A percentile compares a stretch with the other conserved stretches of the same genome.
phyloP scores from a whole-genome alignment of 2,329 filamentous ascomycete species.

The Drechslerella dactyloides region DNA sequence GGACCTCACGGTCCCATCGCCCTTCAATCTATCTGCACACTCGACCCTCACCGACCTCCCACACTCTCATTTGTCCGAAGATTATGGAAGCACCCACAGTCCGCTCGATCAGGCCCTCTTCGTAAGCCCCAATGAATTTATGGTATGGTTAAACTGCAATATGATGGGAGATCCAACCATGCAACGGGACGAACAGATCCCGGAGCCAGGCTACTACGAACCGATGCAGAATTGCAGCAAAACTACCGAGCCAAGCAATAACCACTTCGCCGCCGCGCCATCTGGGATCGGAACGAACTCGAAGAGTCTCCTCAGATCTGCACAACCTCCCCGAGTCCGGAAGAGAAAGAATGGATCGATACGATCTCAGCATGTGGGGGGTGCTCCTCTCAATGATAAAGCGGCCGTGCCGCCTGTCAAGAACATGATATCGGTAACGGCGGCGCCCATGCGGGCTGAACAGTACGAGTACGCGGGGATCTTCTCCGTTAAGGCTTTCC shows the following conservation, averaged over 20 bases:
- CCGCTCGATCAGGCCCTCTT: slow-evolving; percentile 9
- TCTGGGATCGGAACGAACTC: slow-evolving; percentile 42
- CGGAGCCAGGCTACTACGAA: slow-evolving; percentile 22
- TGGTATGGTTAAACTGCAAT: slow-evolving; percentile 21
- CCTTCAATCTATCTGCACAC: slow-evolving; percentile 21
- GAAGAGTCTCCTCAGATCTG: slow-evolving; percentile 40
- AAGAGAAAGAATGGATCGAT: slow-evolving; percentile 38
- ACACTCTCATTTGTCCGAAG: slow-evolving; percentile 5
- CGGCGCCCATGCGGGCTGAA: slow-evolving; percentile 7
- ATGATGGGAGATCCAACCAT: slow-evolving; percentile 12
- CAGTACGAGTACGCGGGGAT: slow-evolving; percentile 28
- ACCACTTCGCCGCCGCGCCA: slow-evolving; percentile 30
- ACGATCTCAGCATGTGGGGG: slow-evolving; percentile 24
- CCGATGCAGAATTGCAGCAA: slow-evolving; percentile 7
- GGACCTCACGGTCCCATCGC: background rate
- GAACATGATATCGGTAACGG: slow-evolving; percentile 10
- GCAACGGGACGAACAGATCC: slow-evolving; percentile 9
- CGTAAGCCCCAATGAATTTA: slow-evolving; percentile 1
- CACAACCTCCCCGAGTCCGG: slow-evolving; percentile 29
- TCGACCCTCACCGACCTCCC: slow-evolving; percentile 14
- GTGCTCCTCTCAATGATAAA: slow-evolving; percentile 20
- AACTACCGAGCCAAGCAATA: slow-evolving; percentile 13
- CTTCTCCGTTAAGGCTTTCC: slow-evolving; percentile 26
- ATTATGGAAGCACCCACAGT: slow-evolving; percentile 16
- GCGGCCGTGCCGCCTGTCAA: slow-evolving; percentile 3